Base-by-base conservation (phyloP, 2,329 filamentous ascomycete species). In the Emmonsiellopsis sp. region DNA sequence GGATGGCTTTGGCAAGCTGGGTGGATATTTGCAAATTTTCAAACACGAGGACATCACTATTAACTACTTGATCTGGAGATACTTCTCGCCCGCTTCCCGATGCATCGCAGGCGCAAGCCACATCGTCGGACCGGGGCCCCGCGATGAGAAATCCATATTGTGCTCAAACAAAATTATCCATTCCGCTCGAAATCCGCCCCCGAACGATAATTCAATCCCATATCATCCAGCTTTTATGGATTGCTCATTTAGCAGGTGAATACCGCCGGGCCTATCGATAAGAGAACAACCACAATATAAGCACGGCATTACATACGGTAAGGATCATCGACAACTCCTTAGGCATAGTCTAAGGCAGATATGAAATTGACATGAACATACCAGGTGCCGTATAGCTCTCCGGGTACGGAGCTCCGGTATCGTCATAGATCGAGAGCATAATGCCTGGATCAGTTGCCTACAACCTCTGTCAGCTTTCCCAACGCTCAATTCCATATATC, bases 371-470 rank as follows among this genome's bases (percentile, higher is more conserved):
- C 9, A 8, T 11, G 47, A 34, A 49, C 47, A n/a, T 48, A 48
- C 45, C 47, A 8, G 47, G 47, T 3, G 34, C 9, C 4, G 32
- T 40, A 42, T 49, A 49, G 33, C 47, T 49, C 2, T 2, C 34
- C 39, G 47, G 47, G 34, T 49, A 49, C 13, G 47, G 47, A n/a
- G 37, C 8, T 6, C 47, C 47, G 47, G 9, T 31, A 17, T 32
- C 10, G 27, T 47, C 27, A 27, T 40, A 49, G 17, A 49, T 49
- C 13, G 11, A 13, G 6, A 49, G 10, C 31, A 17, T 21, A 17
- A 49, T 49, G 31, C 47, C 47, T 10, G 47, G 47, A 32, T 49
- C 9, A 17, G 33, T 40, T 10, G 47, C 47, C 47, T 49, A 42
- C 1, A 13, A 2, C 1, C 11, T 8, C 10, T 31, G 10, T 45